Conservation (phyloP, 441 rosid species). For the Theobroma grandiflorum region DNA sequence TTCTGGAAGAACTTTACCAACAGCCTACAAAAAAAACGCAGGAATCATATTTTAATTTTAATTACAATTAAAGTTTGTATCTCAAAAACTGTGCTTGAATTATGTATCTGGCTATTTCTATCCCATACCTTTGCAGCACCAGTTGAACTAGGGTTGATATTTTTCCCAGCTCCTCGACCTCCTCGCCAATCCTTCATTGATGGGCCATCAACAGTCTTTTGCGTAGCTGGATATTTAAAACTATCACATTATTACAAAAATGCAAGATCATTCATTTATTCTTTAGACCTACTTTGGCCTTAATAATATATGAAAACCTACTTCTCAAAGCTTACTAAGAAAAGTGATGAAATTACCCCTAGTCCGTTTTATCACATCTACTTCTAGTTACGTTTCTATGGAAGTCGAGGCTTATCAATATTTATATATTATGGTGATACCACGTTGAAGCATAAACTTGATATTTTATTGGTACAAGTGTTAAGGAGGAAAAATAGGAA, state of each 20-base stretch:
- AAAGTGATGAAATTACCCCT: too few relatives aligned
- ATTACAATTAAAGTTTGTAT: background rate
- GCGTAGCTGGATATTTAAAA: conserved; percentile 74
- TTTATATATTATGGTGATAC: too few relatives aligned
- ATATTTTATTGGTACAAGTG: too few relatives aligned
- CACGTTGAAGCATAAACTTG: too few relatives aligned
- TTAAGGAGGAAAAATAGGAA: too few relatives aligned
- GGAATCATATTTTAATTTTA: background rate
- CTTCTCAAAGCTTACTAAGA: too few relatives aligned
- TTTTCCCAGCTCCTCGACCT: conserved; percentile 97
- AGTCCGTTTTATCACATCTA: too few relatives aligned
- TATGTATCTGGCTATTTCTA: background rate
- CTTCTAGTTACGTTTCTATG: too few relatives aligned
- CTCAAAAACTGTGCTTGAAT: background rate
- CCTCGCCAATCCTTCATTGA: conserved; percentile 99
- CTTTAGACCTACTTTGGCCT: too few relatives aligned
- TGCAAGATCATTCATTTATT: background rate
- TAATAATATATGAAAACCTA: too few relatives aligned
- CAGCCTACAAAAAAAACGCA: conserved; percentile 63
- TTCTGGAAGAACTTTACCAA: conserved; percentile 98
- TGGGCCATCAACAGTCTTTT: conserved; percentile 97
- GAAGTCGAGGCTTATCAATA: too few relatives aligned
- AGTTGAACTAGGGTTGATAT: conserved; percentile 99
- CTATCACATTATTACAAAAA: conserved; percentile 7
- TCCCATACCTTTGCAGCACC: conserved; percentile 93